Percentiles rank a stretch among this genome's conserved stretches.
phyloP scores from a whole-genome alignment of 306 rosid species.

The Fagus sylvatica region DNA sequence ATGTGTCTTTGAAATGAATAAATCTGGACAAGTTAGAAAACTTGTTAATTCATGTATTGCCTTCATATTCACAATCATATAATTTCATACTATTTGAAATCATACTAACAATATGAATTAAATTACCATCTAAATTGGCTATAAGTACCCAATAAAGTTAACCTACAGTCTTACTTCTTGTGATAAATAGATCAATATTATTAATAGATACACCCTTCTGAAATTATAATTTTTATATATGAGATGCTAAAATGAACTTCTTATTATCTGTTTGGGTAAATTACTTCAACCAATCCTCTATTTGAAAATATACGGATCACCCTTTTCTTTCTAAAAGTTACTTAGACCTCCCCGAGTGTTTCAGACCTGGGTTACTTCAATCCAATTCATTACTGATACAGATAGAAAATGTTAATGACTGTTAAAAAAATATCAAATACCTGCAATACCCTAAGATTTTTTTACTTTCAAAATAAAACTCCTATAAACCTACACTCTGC shows the following conservation, averaged over 20 bases:
- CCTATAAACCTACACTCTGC: not conserved
- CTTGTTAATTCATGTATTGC: conserved; percentile 19
- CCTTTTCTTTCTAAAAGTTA: not conserved
- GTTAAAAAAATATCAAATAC: not conserved
- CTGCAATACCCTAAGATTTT: not conserved
- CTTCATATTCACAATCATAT: conserved; percentile 5
- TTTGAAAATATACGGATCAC: not conserved
- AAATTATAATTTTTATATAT: not conserved
- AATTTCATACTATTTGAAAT: conserved; percentile 1
- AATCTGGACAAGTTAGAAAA: conserved; percentile 55
- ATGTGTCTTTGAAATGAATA: conserved; percentile 63
- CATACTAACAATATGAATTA: not conserved
- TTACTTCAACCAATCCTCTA: not conserved
- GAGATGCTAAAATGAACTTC: not conserved
- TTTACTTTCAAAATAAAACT: not conserved
- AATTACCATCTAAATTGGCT: not conserved
- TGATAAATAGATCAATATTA: not conserved
- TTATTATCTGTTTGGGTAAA: not conserved
- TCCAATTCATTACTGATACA: not conserved
- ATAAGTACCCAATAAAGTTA: not conserved
- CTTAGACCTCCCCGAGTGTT: not conserved
- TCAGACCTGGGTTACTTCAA: not conserved
- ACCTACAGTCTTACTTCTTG: not conserved
- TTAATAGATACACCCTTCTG: not conserved
- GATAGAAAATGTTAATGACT: not conserved